phyloP scores from a whole-genome alignment of 1,139 yeast species.

The Candida sp. region DNA sequence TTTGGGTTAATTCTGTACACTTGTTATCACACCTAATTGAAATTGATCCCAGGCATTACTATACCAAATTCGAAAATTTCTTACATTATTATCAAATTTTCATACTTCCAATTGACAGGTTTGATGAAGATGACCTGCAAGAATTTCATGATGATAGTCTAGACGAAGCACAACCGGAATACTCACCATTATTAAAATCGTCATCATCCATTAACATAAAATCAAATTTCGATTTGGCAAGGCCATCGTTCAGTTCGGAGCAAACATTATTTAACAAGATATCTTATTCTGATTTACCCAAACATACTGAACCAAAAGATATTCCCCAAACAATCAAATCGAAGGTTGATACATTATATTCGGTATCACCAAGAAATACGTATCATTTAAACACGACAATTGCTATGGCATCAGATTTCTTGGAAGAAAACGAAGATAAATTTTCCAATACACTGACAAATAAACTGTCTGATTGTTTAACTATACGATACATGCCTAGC shows the following conservation, averaged over 20 bases:
- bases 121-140: neutral
- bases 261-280: neutral
- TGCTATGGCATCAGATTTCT: constrained; percentile 18
- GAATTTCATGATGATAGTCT: neutral
- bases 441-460: neutral
- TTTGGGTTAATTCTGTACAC: neutral
- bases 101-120: neutral
- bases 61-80: neutral
- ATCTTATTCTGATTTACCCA: neutral
- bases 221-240: neutral
- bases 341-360: constrained; percentile 33
- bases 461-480: neutral
- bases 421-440: neutral
- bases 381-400: constrained; percentile 30
- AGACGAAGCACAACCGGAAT: neutral
- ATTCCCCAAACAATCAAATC: constrained; percentile 14
- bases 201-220: neutral
- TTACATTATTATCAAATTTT: constrained; percentile 1
- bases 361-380: constrained; percentile 41
- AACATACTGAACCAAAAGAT: constrained; percentile 13
- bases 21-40: neutral
- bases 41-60: neutral
- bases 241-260: constrained; percentile 1
- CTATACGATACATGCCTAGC: neutral
- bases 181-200: neutral